These are phyloP conservation scores for Kwoniella europaea DNA, from an alignment of 768 basidiomycete species.

Conservation along the genomic window DNA sequence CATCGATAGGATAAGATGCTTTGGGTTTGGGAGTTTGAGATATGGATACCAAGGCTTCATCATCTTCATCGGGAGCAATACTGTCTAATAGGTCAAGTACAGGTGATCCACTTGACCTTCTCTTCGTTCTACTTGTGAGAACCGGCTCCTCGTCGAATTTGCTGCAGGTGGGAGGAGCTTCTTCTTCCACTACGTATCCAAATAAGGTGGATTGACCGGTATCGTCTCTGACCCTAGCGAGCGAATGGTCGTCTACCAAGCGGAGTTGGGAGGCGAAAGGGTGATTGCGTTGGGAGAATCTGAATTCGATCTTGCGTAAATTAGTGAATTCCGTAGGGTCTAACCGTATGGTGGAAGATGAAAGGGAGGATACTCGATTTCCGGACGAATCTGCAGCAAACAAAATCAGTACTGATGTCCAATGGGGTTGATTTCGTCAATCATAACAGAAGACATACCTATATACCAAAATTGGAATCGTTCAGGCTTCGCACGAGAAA, in stretches of 20 bases:
- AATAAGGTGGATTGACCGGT: conserved; percentile 31
- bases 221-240: conserved; percentile 9
- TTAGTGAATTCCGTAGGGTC: conserved; percentile 45
- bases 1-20: conserved; percentile 2
- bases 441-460: conserved; percentile 28
- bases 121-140: neutral
- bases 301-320: conserved; percentile 49
- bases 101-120: neutral
- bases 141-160: conserved; percentile 26
- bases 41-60: neutral
- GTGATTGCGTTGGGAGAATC: conserved; percentile 34
- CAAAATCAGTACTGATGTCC: neutral
- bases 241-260: conserved; percentile 31
- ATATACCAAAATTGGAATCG: conserved; percentile 55
- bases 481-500: neutral
- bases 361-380: conserved; percentile 20
- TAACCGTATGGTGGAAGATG: conserved; percentile 36
- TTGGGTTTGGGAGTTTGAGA: neutral
- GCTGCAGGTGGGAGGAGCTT: conserved; percentile 48
- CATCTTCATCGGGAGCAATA: neutral
- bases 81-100: neutral
- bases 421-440: neutral
- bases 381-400: conserved; percentile 34
- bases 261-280: conserved; percentile 42
- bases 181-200: conserved; percentile 48